Evolutionary conservation across 73 alveolate genomes (phyloP).

Genomic region (Diophrys appendiculata): DNA sequence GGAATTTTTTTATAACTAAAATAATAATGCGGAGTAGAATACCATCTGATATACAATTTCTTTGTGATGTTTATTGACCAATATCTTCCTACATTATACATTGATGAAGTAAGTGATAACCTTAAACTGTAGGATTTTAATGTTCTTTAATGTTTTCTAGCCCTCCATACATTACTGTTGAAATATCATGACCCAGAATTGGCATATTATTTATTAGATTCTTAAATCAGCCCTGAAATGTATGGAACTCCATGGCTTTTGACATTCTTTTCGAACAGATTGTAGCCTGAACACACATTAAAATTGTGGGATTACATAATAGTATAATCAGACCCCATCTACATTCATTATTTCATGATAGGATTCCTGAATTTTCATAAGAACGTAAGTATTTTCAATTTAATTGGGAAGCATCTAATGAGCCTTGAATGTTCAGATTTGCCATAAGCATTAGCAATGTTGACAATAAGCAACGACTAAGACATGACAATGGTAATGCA

Average conservation of each 20-base stretch:
- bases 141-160: constrained; percentile 53
- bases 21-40: constrained; percentile 33
- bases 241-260: constrained; percentile 71
- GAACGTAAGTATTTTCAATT: too few relatives aligned
- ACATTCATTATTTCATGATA: too few relatives aligned
- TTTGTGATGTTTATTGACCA: constrained; percentile 56
- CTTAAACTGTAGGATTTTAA: constrained; percentile 28
- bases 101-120: constrained; percentile 19
- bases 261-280: constrained; percentile 58
- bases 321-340: constrained; percentile 59
- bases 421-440: too few relatives aligned
- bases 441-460: too few relatives aligned
- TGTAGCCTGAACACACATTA: constrained; percentile 53
- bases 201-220: constrained; percentile 45
- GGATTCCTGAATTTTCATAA: not conserved
- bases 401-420: too few relatives aligned
- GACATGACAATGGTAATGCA: not conserved
- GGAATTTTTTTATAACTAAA: constrained; percentile 63
- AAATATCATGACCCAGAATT: constrained; percentile 79
- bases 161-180: constrained; percentile 56
- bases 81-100: constrained; percentile 61
- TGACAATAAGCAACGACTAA: not conserved
- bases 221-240: constrained; percentile 55
- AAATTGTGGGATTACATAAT: constrained; percentile 57
- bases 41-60: constrained; percentile 37